phyloP scores from a whole-genome alignment of 345 rosid genomes.

The Euphorbia pulcherrima region DNA sequence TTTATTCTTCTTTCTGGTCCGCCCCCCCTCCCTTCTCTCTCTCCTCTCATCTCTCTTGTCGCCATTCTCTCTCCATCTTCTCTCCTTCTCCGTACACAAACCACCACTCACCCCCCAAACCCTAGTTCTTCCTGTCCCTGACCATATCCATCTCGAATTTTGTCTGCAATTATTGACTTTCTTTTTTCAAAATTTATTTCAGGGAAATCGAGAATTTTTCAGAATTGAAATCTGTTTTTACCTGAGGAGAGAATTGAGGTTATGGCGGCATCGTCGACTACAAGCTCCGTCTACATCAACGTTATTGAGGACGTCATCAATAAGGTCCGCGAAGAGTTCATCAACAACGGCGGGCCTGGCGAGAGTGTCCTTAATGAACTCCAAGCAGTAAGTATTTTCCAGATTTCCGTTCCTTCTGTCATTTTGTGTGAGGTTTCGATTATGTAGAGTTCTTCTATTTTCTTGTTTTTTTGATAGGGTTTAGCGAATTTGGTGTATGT shows the following conservation, averaged over 20 bases:
- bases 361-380: constrained; percentile 81
- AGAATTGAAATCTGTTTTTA: constrained; percentile 1
- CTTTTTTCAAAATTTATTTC: constrained; percentile 9
- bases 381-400: constrained; percentile 61
- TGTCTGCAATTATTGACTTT: background rate
- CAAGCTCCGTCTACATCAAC: constrained; percentile 67
- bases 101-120: constrained; percentile 16
- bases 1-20: constrained; percentile 56
- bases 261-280: constrained; percentile 60
- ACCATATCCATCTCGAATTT: background rate
- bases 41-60: constrained; percentile 23
- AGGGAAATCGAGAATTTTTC: background rate
- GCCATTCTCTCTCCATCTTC: constrained; percentile 21
- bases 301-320: constrained; percentile 89
- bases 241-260: constrained; percentile 10
- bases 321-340: constrained; percentile 90
- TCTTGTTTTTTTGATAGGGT: background rate
- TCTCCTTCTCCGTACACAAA: background rate
- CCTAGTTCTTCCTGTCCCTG: constrained; percentile 17
- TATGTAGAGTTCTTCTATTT: background rate
- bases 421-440: background rate
- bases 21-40: constrained; percentile 33
- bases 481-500: background rate
- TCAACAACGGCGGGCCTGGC: constrained; percentile 76
- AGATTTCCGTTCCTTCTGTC: background rate